phyloP scores from a whole-genome alignment of 2,329 filamentous ascomycete species.

The Xylaria sp. region DNA sequence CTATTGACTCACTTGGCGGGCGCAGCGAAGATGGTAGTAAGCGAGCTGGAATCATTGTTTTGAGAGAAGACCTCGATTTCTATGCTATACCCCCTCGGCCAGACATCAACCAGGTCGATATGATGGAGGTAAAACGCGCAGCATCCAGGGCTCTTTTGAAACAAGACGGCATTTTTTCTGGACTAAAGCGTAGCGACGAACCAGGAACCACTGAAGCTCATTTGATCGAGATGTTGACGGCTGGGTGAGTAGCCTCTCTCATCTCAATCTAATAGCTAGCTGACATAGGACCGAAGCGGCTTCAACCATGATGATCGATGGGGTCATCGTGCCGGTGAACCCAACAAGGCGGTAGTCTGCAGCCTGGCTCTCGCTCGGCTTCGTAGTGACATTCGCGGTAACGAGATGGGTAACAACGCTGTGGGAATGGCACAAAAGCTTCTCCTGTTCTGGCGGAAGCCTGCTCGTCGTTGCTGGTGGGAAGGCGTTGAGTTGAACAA shows the following conservation, averaged over 20 bases:
- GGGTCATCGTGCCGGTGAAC: slow-evolving; percentile 97
- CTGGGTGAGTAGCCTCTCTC: slow-evolving; percentile 74
- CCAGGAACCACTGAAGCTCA: slow-evolving; percentile 97
- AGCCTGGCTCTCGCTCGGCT: slow-evolving; percentile 92
- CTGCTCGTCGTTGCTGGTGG: slow-evolving; percentile 97
- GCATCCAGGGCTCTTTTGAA: slow-evolving; percentile 86
- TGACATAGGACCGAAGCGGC: slow-evolving; percentile 68
- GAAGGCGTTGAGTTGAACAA: slow-evolving; percentile 92
- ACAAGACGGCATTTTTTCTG: slow-evolving; percentile 96
- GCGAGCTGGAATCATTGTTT: slow-evolving; percentile 96
- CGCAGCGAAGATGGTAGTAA: slow-evolving; percentile 72
- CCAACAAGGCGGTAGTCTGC: slow-evolving; percentile 98
- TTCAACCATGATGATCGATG: slow-evolving; percentile 96
- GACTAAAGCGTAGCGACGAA: slow-evolving; percentile 93
- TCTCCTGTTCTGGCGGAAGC: slow-evolving; percentile 97
- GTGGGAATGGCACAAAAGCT: slow-evolving; percentile 99
- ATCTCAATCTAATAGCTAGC: slow-evolving; percentile 18
- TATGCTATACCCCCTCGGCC: slow-evolving; percentile 90
- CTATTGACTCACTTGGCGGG: slow-evolving; percentile 76
- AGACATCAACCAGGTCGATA: slow-evolving; percentile 86
- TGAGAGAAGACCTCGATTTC: slow-evolving; percentile 96
- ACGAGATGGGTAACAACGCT: slow-evolving; percentile 77
- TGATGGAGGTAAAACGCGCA: slow-evolving; percentile 96
- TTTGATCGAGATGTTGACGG: slow-evolving; percentile 98
- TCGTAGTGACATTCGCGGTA: slow-evolving; percentile 89